Conservation (phyloP, 495 filamentous ascomycete species). For the Penicillium mononematosum region DNA sequence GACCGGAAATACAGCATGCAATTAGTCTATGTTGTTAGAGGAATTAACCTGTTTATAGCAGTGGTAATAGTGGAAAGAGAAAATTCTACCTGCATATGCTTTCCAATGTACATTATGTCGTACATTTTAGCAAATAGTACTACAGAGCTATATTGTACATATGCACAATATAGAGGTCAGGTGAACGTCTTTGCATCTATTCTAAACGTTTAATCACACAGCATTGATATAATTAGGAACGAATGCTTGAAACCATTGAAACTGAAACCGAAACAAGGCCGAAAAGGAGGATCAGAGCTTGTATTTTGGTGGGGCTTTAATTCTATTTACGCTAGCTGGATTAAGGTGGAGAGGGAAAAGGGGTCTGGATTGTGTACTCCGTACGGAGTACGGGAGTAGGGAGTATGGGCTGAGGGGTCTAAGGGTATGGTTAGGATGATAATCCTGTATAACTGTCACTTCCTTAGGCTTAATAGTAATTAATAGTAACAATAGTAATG, state of each 20-base stretch:
- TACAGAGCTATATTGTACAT: not conserved
- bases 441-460: no score
- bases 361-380: conserved; percentile 9
- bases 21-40: not conserved
- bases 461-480: no score
- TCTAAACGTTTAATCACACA: not conserved
- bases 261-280: not conserved
- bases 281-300: conserved; percentile 8
- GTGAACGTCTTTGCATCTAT: not conserved
- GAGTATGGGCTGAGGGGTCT: not conserved
- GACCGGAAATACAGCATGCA: not conserved
- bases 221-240: not conserved
- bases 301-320: not conserved
- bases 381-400: not conserved
- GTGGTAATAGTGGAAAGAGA: not conserved
- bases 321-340: not conserved
- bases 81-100: not conserved
- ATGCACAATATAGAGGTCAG: not conserved
- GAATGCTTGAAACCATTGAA: not conserved
- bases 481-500: no score
- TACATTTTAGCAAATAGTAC: no score
- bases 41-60: no score
- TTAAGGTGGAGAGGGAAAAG: not conserved
- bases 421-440: not conserved
- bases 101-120: not conserved